Evolutionary conservation across 225 moss, liverwort and hornwort genomes (phyloP).

Genomic region (Polytrichum formosum): DNA sequence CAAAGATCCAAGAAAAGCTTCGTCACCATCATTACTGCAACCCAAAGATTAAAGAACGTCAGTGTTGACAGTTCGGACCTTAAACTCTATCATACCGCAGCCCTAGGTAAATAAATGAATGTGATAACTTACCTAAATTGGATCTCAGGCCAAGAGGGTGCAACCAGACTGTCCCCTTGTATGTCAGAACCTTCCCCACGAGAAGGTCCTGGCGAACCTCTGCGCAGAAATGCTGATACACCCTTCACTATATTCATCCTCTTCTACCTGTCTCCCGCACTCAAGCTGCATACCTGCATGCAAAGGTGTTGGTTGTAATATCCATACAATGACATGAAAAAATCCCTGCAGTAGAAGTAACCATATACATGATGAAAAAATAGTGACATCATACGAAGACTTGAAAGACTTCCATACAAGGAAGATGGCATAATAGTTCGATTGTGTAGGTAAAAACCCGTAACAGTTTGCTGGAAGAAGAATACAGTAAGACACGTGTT

Average conservation of each 20-base stretch:
- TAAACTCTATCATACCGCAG: neutral
- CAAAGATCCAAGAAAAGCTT: slow-evolving; percentile 59
- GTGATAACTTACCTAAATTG: slow-evolving; percentile 39
- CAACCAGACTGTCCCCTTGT: slow-evolving; percentile 31
- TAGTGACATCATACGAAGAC: too few species aligned
- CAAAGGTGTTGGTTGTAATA: neutral
- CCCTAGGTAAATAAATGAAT: neutral
- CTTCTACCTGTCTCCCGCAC: slow-evolving; percentile 55
- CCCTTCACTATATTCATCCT: slow-evolving; percentile 69
- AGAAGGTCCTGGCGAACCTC: slow-evolving; percentile 51
- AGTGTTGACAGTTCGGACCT: neutral
- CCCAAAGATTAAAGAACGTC: neutral
- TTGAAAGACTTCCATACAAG: too few species aligned
- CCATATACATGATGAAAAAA: too few species aligned
- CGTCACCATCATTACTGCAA: slow-evolving; percentile 73
- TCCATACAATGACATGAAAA: too few species aligned
- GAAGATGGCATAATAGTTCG: too few species aligned
- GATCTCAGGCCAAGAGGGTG: slow-evolving; percentile 55
- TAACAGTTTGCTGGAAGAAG: too few species aligned
- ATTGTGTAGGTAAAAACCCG: too few species aligned
- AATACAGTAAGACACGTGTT: too few species aligned
- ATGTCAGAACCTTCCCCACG: slow-evolving; percentile 47
- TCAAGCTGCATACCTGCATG: slow-evolving; percentile 45
- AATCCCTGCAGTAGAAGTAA: too few species aligned
- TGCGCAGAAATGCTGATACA: slow-evolving; percentile 64